These are phyloP conservation scores for Salix dunnii DNA, from an alignment of 345 rosid genomes.

Conservation along the genomic window DNA sequence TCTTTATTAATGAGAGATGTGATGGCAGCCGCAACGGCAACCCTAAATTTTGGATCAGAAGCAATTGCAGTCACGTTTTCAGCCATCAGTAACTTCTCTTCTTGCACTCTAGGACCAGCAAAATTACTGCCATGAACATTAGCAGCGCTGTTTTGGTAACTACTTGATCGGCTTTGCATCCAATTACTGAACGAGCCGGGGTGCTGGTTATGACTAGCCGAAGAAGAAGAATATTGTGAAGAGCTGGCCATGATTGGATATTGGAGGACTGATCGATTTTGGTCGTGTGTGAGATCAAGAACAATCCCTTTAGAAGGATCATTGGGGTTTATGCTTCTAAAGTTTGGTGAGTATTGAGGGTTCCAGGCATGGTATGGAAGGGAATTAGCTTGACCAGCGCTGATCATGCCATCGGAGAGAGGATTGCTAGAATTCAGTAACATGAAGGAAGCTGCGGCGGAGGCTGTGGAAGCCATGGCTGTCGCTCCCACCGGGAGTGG, in stretches of 20 bases:
- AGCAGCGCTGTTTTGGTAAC: background rate
- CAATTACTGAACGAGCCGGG: slow-evolving; percentile 2
- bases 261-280: background rate
- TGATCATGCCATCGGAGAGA: slow-evolving; percentile 15
- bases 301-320: slow-evolving; percentile 44
- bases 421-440: slow-evolving; percentile 40
- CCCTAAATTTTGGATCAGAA: slow-evolving; percentile 55
- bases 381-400: slow-evolving; percentile 14
- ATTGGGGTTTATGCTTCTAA: slow-evolving; percentile 20
- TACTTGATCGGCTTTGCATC: slow-evolving; percentile 19
- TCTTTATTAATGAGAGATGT: slow-evolving; percentile 45
- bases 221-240: slow-evolving; percentile 6
- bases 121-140: background rate
- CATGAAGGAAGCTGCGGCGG: slow-evolving; percentile 47
- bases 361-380: slow-evolving; percentile 15
- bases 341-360: slow-evolving; percentile 19
- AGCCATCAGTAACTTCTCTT: slow-evolving; percentile 7
- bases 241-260: slow-evolving; percentile 14
- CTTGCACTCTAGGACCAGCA: background rate
- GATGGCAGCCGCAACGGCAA: slow-evolving; percentile 52
- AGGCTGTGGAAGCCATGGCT: slow-evolving; percentile 54
- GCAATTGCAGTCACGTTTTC: slow-evolving; percentile 38
- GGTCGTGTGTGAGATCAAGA: slow-evolving; percentile 38
- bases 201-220: slow-evolving; percentile 2
- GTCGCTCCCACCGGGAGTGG: slow-evolving; percentile 63